Evolutionary conservation across 2,329 filamentous ascomycete genomes (phyloP).

Genomic region (Stachybotrys echinatus): DNA sequence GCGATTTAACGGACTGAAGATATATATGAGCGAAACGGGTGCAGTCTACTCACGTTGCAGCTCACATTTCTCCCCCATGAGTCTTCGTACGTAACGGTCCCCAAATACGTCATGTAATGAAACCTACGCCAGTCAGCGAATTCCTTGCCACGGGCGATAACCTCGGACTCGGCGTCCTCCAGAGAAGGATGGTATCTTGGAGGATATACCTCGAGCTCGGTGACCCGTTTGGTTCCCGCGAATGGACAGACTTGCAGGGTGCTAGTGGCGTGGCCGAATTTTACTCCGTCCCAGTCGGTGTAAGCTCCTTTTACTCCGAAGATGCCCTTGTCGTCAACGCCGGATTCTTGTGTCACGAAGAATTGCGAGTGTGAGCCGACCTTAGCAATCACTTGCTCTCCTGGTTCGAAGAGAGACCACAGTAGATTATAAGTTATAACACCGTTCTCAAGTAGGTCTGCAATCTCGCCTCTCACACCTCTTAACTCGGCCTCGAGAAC

Average conservation of each 20-base stretch:
- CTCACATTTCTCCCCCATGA: slow-evolving; percentile 23
- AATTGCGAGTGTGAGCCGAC: not conserved
- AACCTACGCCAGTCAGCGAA: slow-evolving; percentile 4
- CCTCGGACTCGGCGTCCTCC: not conserved
- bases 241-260: slow-evolving; percentile 1
- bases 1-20: not conserved
- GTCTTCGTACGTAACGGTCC: slow-evolving; percentile 25
- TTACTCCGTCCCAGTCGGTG: slow-evolving; percentile 4
- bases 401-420: slow-evolving; percentile 5
- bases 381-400: not conserved
- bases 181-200: slow-evolving; percentile 1
- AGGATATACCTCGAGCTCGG: slow-evolving; percentile 5
- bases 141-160: slow-evolving; percentile 6
- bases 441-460: not conserved
- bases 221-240: slow-evolving; percentile 2
- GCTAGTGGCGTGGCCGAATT: slow-evolving; percentile 3
- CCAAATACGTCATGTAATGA: slow-evolving; percentile 5
- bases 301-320: slow-evolving; percentile 1
- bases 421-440: slow-evolving; percentile 4
- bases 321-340: not conserved
- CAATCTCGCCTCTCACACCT: slow-evolving; percentile 2
- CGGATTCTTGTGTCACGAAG: not conserved
- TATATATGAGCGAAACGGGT: not conserved
- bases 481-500: slow-evolving; percentile 2
- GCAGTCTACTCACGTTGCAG: slow-evolving; percentile 11